Evolutionary conservation across 2,329 filamentous ascomycete genomes (phyloP), one percentile per base, ranked within the genome.

Genomic region (Colletotrichum salicis): DNA sequence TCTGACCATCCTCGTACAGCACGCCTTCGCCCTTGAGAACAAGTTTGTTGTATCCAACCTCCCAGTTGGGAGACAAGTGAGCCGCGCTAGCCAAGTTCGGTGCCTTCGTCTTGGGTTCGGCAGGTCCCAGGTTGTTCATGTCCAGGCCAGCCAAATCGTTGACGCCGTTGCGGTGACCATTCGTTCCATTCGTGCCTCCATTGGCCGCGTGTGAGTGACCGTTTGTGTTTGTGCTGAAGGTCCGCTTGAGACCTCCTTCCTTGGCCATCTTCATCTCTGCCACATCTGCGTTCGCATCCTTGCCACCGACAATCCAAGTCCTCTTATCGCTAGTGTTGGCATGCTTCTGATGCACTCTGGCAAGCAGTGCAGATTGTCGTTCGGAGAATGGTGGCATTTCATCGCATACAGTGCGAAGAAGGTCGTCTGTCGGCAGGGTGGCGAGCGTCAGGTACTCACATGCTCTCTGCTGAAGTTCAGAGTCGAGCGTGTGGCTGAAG

Each of bases 341-440:
- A 78, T 97, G 95, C 84, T 97, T 98, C 82, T 97, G 95, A 82
- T 99, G 96, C 61, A 99, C 87, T 70, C 96, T 90, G 51, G 96
- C 98, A 12, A 99, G 86, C 33, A 99, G 86, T 1, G 96, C 96
- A 5, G 96, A 98, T 70, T 97, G 92, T 72, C 97, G 88, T 81
- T 99, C 95, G 0, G 96, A 97, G 83, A 98, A 99, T 0, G 96
- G 95, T 2, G 96, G 96, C 97, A 99, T 99, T 81, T 99, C 96
- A 77, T 99, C 96, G 81, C 95, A 97, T 6, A 99, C 92, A 0
- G 96, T 98, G 63, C 96, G 91, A 13, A 99, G 86, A 7, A 99
- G 88, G 75, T 98, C 95, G 77, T 99, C 96, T 0, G 94, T 94
- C 0, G 94, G 93, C 80, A 97, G 88, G 41, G 90, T 95, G 22